A percentile compares a stretch with the other conserved stretches of the same genome.
These are phyloP conservation scores for Tolypocladium paradoxum DNA, from an alignment of 2,329 filamentous ascomycete species.

Conservation along the genomic window DNA sequence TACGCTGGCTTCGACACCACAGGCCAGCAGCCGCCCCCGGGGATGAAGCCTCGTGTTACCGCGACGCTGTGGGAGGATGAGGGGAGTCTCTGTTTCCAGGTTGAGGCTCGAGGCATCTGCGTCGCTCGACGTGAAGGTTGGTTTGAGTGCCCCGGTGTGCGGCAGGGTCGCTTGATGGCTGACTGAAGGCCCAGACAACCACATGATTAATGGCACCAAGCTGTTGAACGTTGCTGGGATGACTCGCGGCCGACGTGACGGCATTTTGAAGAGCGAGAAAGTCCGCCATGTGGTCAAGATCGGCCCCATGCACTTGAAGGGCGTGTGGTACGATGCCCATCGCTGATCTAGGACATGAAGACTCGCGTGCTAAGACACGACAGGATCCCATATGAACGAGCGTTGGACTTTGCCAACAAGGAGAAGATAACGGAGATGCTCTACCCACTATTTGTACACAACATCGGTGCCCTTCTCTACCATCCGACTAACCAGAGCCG, in stretches of 20 bases:
- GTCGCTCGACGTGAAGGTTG: constrained; percentile 86
- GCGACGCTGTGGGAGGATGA: constrained; percentile 98
- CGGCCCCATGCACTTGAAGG: constrained; percentile 97
- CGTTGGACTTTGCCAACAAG: constrained; percentile 98
- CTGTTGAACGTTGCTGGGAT: constrained; percentile 94
- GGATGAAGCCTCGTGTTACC: constrained; percentile 93
- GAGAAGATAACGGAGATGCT: constrained; percentile 95
- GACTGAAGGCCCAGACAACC: constrained; percentile 56
- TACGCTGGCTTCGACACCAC: constrained; percentile 66
- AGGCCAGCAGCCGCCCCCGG: constrained; percentile 84
- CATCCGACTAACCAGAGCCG: constrained; percentile 81
- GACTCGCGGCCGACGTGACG: constrained; percentile 90
- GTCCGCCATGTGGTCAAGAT: constrained; percentile 96
- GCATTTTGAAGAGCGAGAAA: constrained; percentile 96
- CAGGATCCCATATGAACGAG: constrained; percentile 96
- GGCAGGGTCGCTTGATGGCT: background rate
- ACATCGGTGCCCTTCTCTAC: constrained; percentile 87
- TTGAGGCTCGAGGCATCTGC: constrained; percentile 91
- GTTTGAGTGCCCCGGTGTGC: constrained; percentile 9
- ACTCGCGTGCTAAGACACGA: constrained; percentile 13
- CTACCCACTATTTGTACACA: constrained; percentile 94
- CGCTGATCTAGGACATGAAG: constrained; percentile 8
- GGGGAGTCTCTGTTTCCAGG: constrained; percentile 93
- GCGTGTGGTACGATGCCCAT: constrained; percentile 67
- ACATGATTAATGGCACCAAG: constrained; percentile 99